Evolutionary conservation across 306 rosid species (phyloP).

Genomic region (Pterocarpus macrocarpus): DNA sequence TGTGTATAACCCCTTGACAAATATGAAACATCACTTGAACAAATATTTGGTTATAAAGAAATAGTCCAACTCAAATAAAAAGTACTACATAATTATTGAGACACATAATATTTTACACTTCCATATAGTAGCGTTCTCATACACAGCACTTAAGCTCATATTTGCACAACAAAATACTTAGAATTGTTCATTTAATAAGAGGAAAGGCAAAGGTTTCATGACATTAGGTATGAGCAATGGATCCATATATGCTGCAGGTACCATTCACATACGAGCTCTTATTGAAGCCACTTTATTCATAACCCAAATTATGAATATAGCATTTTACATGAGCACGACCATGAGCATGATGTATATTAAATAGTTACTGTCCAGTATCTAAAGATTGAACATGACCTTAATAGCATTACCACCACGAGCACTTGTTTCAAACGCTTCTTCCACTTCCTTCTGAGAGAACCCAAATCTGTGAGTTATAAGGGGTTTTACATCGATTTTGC

Average conservation of each 20-base stretch:
- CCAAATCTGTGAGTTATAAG: constrained; percentile 90
- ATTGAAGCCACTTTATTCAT: constrained; percentile 32
- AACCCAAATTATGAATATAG: constrained; percentile 8
- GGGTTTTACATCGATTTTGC: constrained; percentile 86
- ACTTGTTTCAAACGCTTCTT: constrained; percentile 94
- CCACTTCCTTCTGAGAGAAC: constrained; percentile 87
- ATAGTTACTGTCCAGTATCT: constrained; percentile 9
- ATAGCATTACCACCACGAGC: constrained; percentile 93
- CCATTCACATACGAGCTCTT: background rate
- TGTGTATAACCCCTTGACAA: no score
- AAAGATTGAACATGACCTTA: constrained; percentile 95
- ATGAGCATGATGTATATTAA: background rate
- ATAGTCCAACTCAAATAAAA: background rate
- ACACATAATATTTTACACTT: background rate
- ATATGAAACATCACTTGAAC: no score
- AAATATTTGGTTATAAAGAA: no score
- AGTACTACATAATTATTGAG: no score
- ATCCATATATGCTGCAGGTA: background rate
- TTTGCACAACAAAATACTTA: background rate
- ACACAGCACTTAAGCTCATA: background rate
- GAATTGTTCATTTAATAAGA: background rate
- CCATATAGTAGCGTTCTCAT: background rate
- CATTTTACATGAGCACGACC: constrained; percentile 26
- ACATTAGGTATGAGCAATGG: background rate
- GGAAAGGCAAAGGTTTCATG: no score